Evolutionary conservation across 2,329 filamentous ascomycete species (phyloP).

Genomic region (Exophiala dermatitidis): DNA sequence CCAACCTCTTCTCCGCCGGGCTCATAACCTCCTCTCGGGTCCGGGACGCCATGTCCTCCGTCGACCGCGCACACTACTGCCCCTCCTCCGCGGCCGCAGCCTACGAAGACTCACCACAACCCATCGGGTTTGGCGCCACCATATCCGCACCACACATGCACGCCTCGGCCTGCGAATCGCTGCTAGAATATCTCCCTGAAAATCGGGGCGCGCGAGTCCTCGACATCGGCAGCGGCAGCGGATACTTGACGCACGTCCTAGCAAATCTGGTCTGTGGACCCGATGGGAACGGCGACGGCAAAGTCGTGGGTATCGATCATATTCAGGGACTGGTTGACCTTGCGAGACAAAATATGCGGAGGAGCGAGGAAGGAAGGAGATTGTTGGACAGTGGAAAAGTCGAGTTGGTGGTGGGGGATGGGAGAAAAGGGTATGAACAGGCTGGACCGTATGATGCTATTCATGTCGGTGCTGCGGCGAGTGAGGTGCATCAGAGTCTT

Average conservation of each 20-base stretch:
- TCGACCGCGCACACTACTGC: constrained; percentile 76
- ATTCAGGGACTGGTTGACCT: constrained; percentile 58
- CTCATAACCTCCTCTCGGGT: constrained; percentile 68
- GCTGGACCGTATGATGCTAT: constrained; percentile 75
- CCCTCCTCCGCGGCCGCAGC: constrained; percentile 39
- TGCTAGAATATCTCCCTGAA: constrained; percentile 52
- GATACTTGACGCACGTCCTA: constrained; percentile 81
- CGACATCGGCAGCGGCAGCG: constrained; percentile 68
- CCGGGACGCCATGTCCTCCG: constrained; percentile 74
- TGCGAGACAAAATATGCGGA: constrained; percentile 58
- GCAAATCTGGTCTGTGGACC: constrained; percentile 58
- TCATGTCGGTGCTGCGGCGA: constrained; percentile 84
- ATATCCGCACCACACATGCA: constrained; percentile 71
- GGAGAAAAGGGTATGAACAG: constrained; percentile 57
- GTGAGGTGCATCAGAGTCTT: constrained; percentile 62
- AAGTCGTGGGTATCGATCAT: constrained; percentile 68
- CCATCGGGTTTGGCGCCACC: constrained; percentile 60
- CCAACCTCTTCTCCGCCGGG: constrained; percentile 64
- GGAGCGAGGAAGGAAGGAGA: constrained; percentile 50
- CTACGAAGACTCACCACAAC: constrained; percentile 66
- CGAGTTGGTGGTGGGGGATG: constrained; percentile 68
- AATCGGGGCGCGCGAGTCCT: constrained; percentile 50
- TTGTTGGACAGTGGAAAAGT: constrained; percentile 61
- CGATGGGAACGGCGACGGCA: constrained; percentile 38
- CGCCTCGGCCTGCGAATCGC: constrained; percentile 55